phyloP scores from a whole-genome alignment of 2,329 filamentous ascomycete genomes.

The Elsinoe necatrix region DNA sequence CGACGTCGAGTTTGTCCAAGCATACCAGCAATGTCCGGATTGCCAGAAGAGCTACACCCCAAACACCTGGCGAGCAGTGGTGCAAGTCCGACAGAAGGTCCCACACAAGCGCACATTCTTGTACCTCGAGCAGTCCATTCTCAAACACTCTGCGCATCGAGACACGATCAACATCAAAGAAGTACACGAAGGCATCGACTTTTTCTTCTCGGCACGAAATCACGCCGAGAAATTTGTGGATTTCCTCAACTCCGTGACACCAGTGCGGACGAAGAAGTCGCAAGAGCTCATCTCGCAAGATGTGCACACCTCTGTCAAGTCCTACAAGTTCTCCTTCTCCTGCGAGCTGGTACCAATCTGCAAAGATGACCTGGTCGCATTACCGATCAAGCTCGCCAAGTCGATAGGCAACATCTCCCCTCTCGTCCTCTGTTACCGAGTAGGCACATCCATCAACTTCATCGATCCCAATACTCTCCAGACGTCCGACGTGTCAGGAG shows the following conservation, averaged over 20 bases:
- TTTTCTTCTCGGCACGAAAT: conserved; percentile 84
- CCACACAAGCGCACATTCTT: conserved; percentile 83
- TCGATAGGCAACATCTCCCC: conserved; percentile 81
- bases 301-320: conserved; percentile 79
- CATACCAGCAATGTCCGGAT: conserved; percentile 88
- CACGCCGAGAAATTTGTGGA: conserved; percentile 89
- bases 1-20: conserved; percentile 85
- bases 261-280: conserved; percentile 72
- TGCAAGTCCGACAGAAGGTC: conserved; percentile 95
- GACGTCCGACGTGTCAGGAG: conserved; percentile 72
- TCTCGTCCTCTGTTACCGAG: conserved; percentile 73
- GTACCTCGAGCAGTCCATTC: conserved; percentile 84
- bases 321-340: conserved; percentile 91
- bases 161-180: conserved; percentile 99
- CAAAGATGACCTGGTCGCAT: conserved; percentile 91
- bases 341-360: conserved; percentile 87
- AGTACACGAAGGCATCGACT: conserved; percentile 89
- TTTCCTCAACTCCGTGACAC: conserved; percentile 74
- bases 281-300: conserved; percentile 92
- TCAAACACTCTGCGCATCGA: conserved; percentile 84
- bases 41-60: conserved; percentile 93
- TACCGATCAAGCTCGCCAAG: conserved; percentile 84
- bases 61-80: conserved; percentile 87
- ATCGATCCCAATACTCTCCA: conserved; percentile 87
- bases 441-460: conserved; percentile 83